phyloP scores from a whole-genome alignment of 352 stramenopile species.

The Hyaloperonospora arabidopsidis region DNA sequence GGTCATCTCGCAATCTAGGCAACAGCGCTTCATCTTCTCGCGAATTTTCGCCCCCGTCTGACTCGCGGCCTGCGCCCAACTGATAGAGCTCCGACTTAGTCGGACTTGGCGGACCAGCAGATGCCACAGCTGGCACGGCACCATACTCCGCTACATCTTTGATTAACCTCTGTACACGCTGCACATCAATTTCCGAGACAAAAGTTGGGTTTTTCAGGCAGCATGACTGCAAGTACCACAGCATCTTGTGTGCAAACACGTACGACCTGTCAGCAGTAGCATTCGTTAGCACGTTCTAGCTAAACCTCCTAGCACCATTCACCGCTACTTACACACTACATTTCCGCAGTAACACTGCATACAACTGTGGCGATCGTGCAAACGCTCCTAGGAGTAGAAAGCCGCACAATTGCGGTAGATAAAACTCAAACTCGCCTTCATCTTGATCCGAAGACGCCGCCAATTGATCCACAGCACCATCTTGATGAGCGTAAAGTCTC shows the following conservation, averaged over 20 bases:
- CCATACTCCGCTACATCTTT: slow-evolving; percentile 66
- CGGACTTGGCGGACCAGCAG: slow-evolving; percentile 31
- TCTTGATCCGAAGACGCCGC: slow-evolving; percentile 44
- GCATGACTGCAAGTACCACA: slow-evolving; percentile 80
- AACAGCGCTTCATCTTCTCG: slow-evolving; percentile 53
- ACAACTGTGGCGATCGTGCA: slow-evolving; percentile 53
- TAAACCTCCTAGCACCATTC: background rate
- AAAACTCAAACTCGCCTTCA: slow-evolving; percentile 73
- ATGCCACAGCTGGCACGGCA: slow-evolving; percentile 31
- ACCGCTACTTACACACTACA: slow-evolving; percentile 50
- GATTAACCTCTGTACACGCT: slow-evolving; percentile 72
- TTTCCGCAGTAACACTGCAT: slow-evolving; percentile 62
- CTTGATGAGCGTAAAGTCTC: slow-evolving; percentile 74
- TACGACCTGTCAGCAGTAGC: slow-evolving; percentile 40
- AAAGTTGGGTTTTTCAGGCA: slow-evolving; percentile 59
- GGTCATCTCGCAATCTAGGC: slow-evolving; percentile 40
- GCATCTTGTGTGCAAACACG: slow-evolving; percentile 79
- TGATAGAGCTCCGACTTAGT: slow-evolving; percentile 21
- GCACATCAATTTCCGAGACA: slow-evolving; percentile 38
- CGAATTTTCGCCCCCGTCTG: slow-evolving; percentile 21
- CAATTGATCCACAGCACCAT: slow-evolving; percentile 52
- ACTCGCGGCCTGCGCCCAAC: slow-evolving; percentile 15
- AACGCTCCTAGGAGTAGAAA: slow-evolving; percentile 73
- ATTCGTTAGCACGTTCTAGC: background rate
- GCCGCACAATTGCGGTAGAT: slow-evolving; percentile 75